A percentile compares a stretch with the other conserved stretches of the same genome.
phyloP scores from a whole-genome alignment of 495 filamentous ascomycete species.

The Daldinia loculata region DNA sequence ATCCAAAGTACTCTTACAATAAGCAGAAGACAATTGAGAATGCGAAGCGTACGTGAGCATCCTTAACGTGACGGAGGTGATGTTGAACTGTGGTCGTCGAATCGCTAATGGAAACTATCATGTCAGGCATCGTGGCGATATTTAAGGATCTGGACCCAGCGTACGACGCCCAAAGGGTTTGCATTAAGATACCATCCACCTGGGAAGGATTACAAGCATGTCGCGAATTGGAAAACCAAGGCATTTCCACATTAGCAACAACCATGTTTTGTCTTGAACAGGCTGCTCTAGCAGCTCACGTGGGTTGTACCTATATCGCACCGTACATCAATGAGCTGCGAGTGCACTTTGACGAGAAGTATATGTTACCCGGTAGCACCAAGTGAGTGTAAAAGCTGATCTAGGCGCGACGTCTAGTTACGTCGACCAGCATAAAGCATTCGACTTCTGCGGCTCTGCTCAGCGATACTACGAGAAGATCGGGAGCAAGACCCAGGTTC shows the following conservation, averaged over 20 bases:
- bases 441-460: constrained; percentile 59
- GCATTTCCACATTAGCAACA: constrained; percentile 67
- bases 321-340: constrained; percentile 72
- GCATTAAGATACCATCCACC: constrained; percentile 70
- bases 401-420: constrained; percentile 45
- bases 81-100: not conserved
- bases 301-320: constrained; percentile 66
- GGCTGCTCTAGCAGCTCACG: constrained; percentile 63
- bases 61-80: not conserved
- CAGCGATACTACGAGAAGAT: constrained; percentile 62
- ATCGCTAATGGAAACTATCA: constrained; percentile 4
- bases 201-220: constrained; percentile 73
- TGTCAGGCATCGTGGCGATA: constrained; percentile 58
- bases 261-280: constrained; percentile 69
- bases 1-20: constrained; percentile 65
- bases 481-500: constrained; percentile 57
- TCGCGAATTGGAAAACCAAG: constrained; percentile 59
- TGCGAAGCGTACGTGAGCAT: constrained; percentile 57
- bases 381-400: constrained; percentile 20
- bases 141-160: constrained; percentile 58
- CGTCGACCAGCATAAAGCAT: constrained; percentile 55
- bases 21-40: constrained; percentile 63
- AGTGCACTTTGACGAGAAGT: constrained; percentile 66
- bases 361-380: constrained; percentile 22
- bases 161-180: constrained; percentile 61